phyloP scores from a whole-genome alignment of 768 basidiomycete genomes.

The Boletus fagicola region DNA sequence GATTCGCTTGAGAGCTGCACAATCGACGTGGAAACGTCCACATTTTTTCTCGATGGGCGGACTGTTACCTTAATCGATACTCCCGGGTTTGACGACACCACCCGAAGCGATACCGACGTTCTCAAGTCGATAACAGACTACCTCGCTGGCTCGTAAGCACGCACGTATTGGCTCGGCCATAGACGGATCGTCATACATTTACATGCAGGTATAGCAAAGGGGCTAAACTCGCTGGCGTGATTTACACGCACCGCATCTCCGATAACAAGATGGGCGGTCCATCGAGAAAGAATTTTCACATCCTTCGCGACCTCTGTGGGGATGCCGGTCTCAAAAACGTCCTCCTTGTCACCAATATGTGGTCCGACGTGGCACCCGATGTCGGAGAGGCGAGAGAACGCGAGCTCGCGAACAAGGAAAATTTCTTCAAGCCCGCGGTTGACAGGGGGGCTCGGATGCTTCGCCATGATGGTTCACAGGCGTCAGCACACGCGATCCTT shows the following conservation, averaged over 20 bases:
- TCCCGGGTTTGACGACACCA: constrained; percentile 58
- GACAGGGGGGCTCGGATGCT: constrained; percentile 45
- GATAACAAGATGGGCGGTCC: constrained; percentile 51
- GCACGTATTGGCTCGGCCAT: background rate
- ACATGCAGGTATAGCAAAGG: constrained; percentile 28
- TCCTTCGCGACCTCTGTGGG: constrained; percentile 54
- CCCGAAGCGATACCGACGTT: constrained; percentile 45
- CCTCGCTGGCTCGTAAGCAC: constrained; percentile 27
- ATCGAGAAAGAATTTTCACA: constrained; percentile 47
- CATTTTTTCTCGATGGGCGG: constrained; percentile 44
- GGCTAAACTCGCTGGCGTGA: constrained; percentile 37
- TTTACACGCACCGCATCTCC: constrained; percentile 52
- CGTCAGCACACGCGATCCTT: constrained; percentile 46
- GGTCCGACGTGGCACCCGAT: constrained; percentile 39
- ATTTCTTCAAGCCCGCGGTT: constrained; percentile 51
- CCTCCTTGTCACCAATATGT: constrained; percentile 53
- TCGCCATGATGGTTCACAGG: constrained; percentile 42
- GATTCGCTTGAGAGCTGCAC: constrained; percentile 28
- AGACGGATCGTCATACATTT: background rate
- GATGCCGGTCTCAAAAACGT: constrained; percentile 46
- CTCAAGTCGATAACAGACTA: constrained; percentile 43
- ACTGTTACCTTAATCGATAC: constrained; percentile 53
- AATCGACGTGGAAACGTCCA: constrained; percentile 29
- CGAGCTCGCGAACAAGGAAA: constrained; percentile 41
- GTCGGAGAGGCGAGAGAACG: constrained; percentile 42